These are phyloP conservation scores for Porphyrellus cyaneotinctus DNA, from an alignment of 768 basidiomycete genomes.

Conservation along the genomic window DNA sequence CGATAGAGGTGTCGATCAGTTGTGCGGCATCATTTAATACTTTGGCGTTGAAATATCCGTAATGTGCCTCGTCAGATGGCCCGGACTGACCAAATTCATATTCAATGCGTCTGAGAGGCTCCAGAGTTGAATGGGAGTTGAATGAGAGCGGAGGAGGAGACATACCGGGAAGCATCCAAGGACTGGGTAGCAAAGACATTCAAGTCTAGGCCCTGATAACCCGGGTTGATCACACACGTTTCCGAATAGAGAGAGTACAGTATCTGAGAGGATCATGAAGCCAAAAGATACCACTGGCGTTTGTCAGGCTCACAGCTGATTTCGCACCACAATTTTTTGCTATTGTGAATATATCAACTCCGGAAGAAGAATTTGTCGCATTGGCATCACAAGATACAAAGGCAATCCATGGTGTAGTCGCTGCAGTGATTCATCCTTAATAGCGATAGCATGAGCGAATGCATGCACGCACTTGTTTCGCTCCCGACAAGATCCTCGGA, in stretches of 20 bases:
- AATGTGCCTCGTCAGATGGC: constrained; percentile 48
- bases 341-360: constrained; percentile 76
- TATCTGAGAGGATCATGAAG: constrained; percentile 43
- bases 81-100: constrained; percentile 59
- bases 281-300: neutral
- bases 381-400: constrained; percentile 81
- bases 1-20: constrained; percentile 42
- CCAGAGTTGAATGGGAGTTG: neutral
- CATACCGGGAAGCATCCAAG: constrained; percentile 52
- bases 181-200: constrained; percentile 75
- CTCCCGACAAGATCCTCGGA: constrained; percentile 54
- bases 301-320: constrained; percentile 55
- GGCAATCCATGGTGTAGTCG: constrained; percentile 87
- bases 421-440: constrained; percentile 32
- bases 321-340: constrained; percentile 76
- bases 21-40: constrained; percentile 52
- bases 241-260: constrained; percentile 71
- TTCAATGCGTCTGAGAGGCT: constrained; percentile 41
- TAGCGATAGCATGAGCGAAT: constrained; percentile 17
- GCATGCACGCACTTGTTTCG: constrained; percentile 46
- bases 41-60: constrained; percentile 55
- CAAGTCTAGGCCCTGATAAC: constrained; percentile 65
- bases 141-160: constrained; percentile 13
- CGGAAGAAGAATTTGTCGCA: constrained; percentile 55
- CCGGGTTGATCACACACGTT: constrained; percentile 71